A percentile compares a stretch with the other conserved stretches of the same genome.
These are phyloP conservation scores for Nicotiana otophora DNA, from an alignment of 257 asterid species.

Conservation along the genomic window DNA sequence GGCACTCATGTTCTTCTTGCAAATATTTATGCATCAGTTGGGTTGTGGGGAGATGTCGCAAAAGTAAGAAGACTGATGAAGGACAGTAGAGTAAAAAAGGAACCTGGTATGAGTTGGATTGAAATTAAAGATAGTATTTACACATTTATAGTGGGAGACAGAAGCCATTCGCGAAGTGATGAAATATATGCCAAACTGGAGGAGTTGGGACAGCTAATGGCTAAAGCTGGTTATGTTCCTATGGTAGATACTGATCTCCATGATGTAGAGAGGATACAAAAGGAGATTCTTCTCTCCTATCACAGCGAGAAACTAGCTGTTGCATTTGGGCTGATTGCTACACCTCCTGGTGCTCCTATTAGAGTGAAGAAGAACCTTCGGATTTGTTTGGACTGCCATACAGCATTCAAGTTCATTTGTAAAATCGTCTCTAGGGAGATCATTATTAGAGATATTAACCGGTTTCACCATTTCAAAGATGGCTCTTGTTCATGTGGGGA, in stretches of 20 bases:
- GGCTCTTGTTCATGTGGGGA: slow-evolving; percentile 13
- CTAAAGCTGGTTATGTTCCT: neutral
- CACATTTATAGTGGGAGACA: slow-evolving; percentile 10
- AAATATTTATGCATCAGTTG: neutral
- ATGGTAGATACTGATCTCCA: neutral
- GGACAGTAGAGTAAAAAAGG: slow-evolving; percentile 6
- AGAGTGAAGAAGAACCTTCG: slow-evolving; percentile 10
- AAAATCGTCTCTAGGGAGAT: slow-evolving; percentile 8
- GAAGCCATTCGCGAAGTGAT: neutral
- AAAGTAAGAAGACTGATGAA: slow-evolving; percentile 2
- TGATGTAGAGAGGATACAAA: neutral
- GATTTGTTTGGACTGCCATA: slow-evolving; percentile 9
- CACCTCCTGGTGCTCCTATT: slow-evolving; percentile 5
- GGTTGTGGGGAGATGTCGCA: slow-evolving; percentile 9
- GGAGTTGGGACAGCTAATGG: slow-evolving; percentile 4
- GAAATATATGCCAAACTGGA: slow-evolving; percentile 9
- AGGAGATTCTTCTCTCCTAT: slow-evolving; percentile 5
- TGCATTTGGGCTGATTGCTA: slow-evolving; percentile 5
- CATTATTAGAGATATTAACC: neutral
- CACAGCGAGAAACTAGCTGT: slow-evolving; percentile 9
- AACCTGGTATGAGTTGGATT: slow-evolving; percentile 8
- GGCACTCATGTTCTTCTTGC: slow-evolving; percentile 16
- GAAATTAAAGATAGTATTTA: slow-evolving; percentile 6
- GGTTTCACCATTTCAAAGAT: neutral
- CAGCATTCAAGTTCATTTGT: slow-evolving; percentile 10